phyloP scores from a whole-genome alignment of 164 flowering plant species.

The Brasenia schreberi region DNA sequence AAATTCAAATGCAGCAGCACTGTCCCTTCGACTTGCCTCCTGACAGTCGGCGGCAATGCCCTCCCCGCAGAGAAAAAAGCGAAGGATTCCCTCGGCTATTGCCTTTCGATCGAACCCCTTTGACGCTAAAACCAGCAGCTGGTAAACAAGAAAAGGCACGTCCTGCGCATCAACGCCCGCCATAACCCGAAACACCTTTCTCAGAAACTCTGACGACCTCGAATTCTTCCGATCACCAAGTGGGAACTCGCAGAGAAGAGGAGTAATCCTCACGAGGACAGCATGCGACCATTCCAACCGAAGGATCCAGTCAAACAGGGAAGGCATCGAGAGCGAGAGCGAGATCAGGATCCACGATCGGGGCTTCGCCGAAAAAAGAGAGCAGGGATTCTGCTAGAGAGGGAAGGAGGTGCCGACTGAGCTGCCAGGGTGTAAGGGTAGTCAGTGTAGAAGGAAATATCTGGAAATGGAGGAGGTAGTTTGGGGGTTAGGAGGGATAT shows the following conservation, averaged over 20 bases:
- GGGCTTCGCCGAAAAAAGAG: conserved; percentile 20
- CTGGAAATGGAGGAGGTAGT: conserved; percentile 6
- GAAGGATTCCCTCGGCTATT: conserved; percentile 57
- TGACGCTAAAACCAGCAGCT: conserved; percentile 61
- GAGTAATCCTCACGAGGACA: conserved; percentile 49
- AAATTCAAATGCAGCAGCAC: conserved; percentile 81
- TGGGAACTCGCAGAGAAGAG: conserved; percentile 37
- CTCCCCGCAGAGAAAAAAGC: conserved; percentile 45
- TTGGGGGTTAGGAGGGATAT: conserved; percentile 24
- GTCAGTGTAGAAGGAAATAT: not conserved
- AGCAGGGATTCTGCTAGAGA: conserved; percentile 8
- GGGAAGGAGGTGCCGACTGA: not conserved
- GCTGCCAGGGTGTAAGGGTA: too few relatives aligned
- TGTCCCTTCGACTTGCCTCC: conserved; percentile 79
- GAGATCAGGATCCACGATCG: conserved; percentile 29
- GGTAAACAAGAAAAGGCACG: conserved; percentile 64
- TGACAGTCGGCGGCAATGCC: conserved; percentile 17
- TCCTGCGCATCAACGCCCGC: conserved; percentile 54
- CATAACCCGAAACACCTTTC: conserved; percentile 56
- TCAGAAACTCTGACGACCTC: conserved; percentile 37
- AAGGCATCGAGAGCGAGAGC: conserved; percentile 49
- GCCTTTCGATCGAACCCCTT: conserved; percentile 66
- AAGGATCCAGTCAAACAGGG: conserved; percentile 33
- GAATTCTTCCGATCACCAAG: conserved; percentile 25
- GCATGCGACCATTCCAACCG: conserved; percentile 46